Base-by-base conservation (phyloP, 805 yeast genomes). In the Groenewaldozyma tartarivorans region DNA sequence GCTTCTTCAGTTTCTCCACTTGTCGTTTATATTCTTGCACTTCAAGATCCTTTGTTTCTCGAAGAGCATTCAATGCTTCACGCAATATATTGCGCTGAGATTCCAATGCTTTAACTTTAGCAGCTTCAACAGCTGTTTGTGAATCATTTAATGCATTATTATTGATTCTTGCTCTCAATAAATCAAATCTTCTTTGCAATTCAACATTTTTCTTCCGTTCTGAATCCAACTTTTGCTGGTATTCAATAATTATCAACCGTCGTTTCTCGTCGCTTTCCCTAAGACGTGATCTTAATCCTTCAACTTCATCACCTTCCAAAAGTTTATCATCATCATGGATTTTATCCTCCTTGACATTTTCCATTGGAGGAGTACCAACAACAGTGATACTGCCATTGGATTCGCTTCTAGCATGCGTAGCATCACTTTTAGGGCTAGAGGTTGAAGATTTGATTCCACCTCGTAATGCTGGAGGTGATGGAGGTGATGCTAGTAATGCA, bases 11-110 rank as follows among this genome's bases (percentile, higher is more conserved):
- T 19, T 22, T 32, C 18, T 20, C 33, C 15, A 46, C 29, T 30
- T 38, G 24, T 18, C 22, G 20, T 36, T 35, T 34, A 41, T 45
- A 44, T 27, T 49, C 45, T 5, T 30, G 42, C 27, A 48, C 35
- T 32, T 51, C 53, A 35, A 50, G 40, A 22, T 48, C 48, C 36
- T 51, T 51, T 20, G 50, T 42, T 20, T 48, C 46, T 17, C 47
- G 41, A 31, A 51, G 41, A 17, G 46, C 39, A 4, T 29, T 27
- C 37, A 51, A 36, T 4, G 55, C 55, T 21, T 47, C 39, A 5
- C 53, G 48, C 4, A 51, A 42, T 7, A 39, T 48, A 13, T 48
- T 48, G 17, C 52, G 22, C 43, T 51, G 55, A 22, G 41, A 15
- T 36, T 51, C 50, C 26, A 51, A 36, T 4, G 47, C 38, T 34